Evolutionary conservation across 805 yeast species (phyloP), one percentile per base, ranked within the genome.

Genomic region (Candida ponderosae): DNA sequence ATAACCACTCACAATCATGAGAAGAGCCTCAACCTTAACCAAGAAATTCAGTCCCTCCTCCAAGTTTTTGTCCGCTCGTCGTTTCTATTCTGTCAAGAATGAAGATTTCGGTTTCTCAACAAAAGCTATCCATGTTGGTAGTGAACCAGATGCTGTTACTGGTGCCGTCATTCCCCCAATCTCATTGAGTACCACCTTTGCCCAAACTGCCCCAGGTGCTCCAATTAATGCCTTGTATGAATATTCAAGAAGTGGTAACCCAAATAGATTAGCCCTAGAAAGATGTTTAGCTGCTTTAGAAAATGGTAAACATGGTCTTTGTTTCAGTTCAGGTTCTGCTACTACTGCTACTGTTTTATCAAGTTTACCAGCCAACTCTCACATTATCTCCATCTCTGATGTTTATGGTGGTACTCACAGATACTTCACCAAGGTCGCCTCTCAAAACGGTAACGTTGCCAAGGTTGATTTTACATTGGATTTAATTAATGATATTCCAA

Each of bases 341-440:
- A 71, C 86, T 43, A 84, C 94, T 32, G 85, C 93, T 19, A 71
- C 79, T 48, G 68, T 85, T 32, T 64, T 84, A 52, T 95, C 85
- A 61, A 71, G 82, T 24, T 65, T 86, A 51, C 79, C 83, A 32
- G 72, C 74, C 44, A 81, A 80, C 34, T 68, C 84, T 31, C 93
- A 86, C 54, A 81, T 82, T 31, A 68, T 85, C 35, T 78, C 87
- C 33, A 78, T 84, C 52, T 88, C 84, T 50, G 95, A 85, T 53
- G 95, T 85, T 33, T 85, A 85, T 61, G 95, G 95, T 44, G 95
- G 95, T 51, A 85, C 95, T 40, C 93, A 85, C 67, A 72, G 95
- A 62, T 85, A 86, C 63, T 85, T 85, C 70, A 80, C 95, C 56
- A 74, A 81, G 58, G 95, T 85, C 34, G 95, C 90, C 42, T 67